These are phyloP conservation scores for Trametes hirsuta DNA, from an alignment of 1,284 basidiomycete species.

Conservation along the genomic window DNA sequence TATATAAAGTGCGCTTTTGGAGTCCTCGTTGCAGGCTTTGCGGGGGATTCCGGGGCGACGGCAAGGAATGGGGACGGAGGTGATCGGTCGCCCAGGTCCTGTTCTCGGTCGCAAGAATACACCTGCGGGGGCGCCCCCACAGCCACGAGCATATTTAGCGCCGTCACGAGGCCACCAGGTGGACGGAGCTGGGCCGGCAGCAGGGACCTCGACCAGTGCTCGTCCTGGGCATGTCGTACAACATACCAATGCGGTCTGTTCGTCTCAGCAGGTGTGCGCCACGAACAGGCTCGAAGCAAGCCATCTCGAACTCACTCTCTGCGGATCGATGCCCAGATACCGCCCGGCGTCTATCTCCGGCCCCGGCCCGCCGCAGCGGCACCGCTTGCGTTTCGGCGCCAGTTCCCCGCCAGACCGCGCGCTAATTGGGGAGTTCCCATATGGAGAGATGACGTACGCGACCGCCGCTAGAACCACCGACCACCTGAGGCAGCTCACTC, in stretches of 20 bases:
- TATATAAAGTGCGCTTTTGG: constrained; percentile 18
- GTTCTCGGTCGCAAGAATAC: constrained; percentile 26
- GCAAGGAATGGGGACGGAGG: constrained; percentile 23
- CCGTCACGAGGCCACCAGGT: constrained; percentile 22
- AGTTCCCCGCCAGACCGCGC: not conserved
- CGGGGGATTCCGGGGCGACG: constrained; percentile 29
- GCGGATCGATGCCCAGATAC: constrained; percentile 9
- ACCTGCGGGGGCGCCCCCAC: constrained; percentile 19
- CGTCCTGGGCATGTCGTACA: constrained; percentile 2
- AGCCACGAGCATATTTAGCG: constrained; percentile 20
- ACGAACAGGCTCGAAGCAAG: not conserved
- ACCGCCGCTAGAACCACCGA: constrained; percentile 1
- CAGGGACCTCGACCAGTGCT: constrained; percentile 9
- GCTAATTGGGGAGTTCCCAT: not conserved
- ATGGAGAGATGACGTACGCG: constrained; percentile 22
- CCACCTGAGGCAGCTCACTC: not conserved
- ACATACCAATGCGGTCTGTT: constrained; percentile 1
- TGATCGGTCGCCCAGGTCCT: constrained; percentile 25
- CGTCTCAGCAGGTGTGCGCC: constrained; percentile 5
- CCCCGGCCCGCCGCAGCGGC: constrained; percentile 2
- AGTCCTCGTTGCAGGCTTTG: constrained; percentile 28
- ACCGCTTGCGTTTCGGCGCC: not conserved
- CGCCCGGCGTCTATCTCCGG: not conserved
- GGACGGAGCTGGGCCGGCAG: constrained; percentile 17
- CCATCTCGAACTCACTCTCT: not conserved